phyloP scores from a whole-genome alignment of 129 eudicot species.

The Cynara cardunculus region DNA sequence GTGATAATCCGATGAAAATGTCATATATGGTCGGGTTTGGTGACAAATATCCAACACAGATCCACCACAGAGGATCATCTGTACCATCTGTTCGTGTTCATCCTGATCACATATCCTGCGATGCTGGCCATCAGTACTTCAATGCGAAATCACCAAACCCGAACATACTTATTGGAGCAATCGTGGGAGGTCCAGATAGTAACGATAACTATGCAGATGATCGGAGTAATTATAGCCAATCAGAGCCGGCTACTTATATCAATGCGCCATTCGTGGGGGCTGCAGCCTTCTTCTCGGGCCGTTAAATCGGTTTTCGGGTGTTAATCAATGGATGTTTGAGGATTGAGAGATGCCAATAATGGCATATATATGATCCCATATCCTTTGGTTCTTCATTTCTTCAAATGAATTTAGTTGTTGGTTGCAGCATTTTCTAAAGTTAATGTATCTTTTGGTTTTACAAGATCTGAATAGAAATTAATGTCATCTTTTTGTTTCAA shows the following conservation, averaged over 20 bases:
- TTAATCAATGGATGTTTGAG: constrained; percentile 23
- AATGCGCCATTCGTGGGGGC: constrained; percentile 94
- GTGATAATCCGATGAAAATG: constrained; percentile 71
- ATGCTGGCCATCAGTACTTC: constrained; percentile 60
- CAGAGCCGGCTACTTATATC: constrained; percentile 93
- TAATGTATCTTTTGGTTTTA: neutral
- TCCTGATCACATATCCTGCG: constrained; percentile 62
- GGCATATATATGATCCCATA: constrained; percentile 28
- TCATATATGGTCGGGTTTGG: constrained; percentile 97
- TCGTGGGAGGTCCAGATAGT: constrained; percentile 82
- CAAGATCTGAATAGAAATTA: neutral
- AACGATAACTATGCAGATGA: constrained; percentile 62
- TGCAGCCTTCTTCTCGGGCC: constrained; percentile 64
- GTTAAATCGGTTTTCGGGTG: constrained; percentile 9
- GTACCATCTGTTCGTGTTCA: constrained; percentile 60
- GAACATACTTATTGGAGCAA: constrained; percentile 72
- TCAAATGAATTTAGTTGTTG: neutral
- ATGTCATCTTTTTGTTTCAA: neutral
- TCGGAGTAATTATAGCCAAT: constrained; percentile 67
- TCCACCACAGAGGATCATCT: constrained; percentile 91
- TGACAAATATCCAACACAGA: constrained; percentile 48
- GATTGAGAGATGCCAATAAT: constrained; percentile 19
- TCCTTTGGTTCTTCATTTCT: constrained; percentile 7
- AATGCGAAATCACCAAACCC: constrained; percentile 58
- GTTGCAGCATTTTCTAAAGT: neutral